A percentile compares a stretch with the other conserved stretches of the same genome.
These are phyloP conservation scores for Parsonsia alboflavescens DNA, from an alignment of 257 asterid species.

Conservation along the genomic window DNA sequence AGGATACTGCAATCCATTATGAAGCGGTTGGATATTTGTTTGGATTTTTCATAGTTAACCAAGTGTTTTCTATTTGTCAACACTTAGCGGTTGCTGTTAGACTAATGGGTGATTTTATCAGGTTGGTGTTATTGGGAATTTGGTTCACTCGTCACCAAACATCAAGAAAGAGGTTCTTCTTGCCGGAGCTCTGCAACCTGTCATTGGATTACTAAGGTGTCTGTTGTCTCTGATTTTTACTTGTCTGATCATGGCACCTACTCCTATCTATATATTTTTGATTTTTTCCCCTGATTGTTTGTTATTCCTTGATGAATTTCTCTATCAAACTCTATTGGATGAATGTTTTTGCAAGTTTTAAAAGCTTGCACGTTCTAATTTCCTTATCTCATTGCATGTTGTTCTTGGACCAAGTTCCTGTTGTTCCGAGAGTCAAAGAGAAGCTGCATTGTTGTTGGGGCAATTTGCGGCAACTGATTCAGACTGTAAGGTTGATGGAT, in stretches of 20 bases:
- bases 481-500: constrained; percentile 88
- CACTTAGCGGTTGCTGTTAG: neutral
- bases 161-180: constrained; percentile 94
- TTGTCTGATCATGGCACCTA: neutral
- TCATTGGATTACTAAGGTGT: constrained; percentile 90
- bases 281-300: neutral
- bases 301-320: constrained; percentile 1
- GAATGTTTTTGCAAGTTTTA: neutral
- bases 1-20: constrained; percentile 91
- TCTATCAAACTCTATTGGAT: neutral
- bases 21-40: constrained; percentile 73
- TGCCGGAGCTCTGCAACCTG: constrained; percentile 99
- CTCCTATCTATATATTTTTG: too few species aligned
- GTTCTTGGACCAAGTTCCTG: constrained; percentile 57
- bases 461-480: constrained; percentile 99
- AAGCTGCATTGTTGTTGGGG: constrained; percentile 98
- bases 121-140: constrained; percentile 98
- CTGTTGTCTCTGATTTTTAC: constrained; percentile 8
- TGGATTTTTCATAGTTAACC: constrained; percentile 6
- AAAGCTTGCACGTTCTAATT: constrained; percentile 10
- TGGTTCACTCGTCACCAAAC: constrained; percentile 96
- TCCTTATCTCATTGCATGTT: constrained; percentile 14
- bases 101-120: constrained; percentile 31
- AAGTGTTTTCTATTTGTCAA: constrained; percentile 4
- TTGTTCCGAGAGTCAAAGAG: constrained; percentile 99